These are phyloP conservation scores for Penicillium cinerascens DNA, from an alignment of 495 filamentous ascomycete species.

Conservation along the genomic window DNA sequence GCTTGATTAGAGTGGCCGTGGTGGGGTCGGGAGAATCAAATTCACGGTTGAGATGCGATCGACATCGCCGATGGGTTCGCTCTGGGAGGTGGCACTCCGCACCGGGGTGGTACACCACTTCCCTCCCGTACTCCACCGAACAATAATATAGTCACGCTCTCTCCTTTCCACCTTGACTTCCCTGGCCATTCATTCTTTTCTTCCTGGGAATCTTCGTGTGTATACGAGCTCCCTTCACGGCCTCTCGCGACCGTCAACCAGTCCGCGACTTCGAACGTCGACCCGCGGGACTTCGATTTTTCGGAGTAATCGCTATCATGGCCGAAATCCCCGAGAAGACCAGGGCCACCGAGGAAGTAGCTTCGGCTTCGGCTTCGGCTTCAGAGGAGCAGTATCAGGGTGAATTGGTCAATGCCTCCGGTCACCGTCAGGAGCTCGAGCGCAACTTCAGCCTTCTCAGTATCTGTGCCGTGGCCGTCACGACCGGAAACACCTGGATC, in stretches of 20 bases:
- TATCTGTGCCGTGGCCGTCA: conserved; percentile 53
- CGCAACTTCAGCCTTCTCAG: conserved; percentile 57
- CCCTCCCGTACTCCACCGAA: not conserved
- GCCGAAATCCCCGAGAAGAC: conserved; percentile 15
- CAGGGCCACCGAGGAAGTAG: conserved; percentile 20
- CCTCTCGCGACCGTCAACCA: not conserved
- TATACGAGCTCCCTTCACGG: not conserved
- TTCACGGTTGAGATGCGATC: conserved; percentile 20
- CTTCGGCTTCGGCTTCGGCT: conserved; percentile 7
- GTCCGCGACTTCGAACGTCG: not conserved
- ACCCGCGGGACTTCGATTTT: too few relatives aligned
- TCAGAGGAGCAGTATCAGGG: conserved; percentile 22
- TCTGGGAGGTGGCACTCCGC: conserved; percentile 1
- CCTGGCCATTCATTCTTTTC: not conserved
- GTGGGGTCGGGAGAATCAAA: conserved; percentile 11
- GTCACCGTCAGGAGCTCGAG: conserved; percentile 58
- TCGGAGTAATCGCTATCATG: conserved; percentile 11
- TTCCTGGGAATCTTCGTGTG: not conserved
- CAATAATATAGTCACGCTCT: not conserved
- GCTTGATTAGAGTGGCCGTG: conserved; percentile 14
- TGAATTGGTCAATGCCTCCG: conserved; percentile 50
- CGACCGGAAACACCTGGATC: conserved; percentile 59
- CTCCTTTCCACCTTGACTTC: not conserved
- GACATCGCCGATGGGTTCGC: not conserved
- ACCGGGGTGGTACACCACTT: not conserved